A percentile compares a stretch with the other conserved stretches of the same genome.
These are phyloP conservation scores for Borealophlyctis nickersoniae DNA, from an alignment of 192 early-diverging fungal genomes.

Conservation along the genomic window DNA sequence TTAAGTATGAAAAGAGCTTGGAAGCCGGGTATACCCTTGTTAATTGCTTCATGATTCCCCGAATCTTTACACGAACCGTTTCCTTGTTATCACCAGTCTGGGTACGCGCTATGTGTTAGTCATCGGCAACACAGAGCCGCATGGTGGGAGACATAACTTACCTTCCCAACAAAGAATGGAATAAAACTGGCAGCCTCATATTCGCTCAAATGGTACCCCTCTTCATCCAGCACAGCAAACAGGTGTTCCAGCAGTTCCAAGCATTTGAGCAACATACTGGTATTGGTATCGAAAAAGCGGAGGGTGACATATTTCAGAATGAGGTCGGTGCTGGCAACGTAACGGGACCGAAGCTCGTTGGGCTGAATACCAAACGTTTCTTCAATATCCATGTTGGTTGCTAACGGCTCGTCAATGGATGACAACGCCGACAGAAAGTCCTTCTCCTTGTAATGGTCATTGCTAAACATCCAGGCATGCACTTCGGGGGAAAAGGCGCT, in stretches of 20 bases:
- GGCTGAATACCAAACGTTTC: constrained; percentile 33
- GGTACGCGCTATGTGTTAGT: no score
- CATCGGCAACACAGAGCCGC: no score
- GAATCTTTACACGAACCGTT: constrained; percentile 67
- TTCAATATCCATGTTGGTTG: neutral
- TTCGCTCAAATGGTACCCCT: constrained; percentile 64
- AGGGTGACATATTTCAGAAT: constrained; percentile 84
- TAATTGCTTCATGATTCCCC: constrained; percentile 67
- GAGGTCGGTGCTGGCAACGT: constrained; percentile 71
- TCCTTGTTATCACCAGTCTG: constrained; percentile 86
- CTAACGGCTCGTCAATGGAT: constrained; percentile 65
- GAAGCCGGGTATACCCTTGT: constrained; percentile 74
- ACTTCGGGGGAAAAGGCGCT: constrained; percentile 60
- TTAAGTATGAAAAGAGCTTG: constrained; percentile 69
- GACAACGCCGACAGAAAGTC: constrained; percentile 68
- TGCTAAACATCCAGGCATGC: constrained; percentile 65
- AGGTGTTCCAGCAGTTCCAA: constrained; percentile 79
- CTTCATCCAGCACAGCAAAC: constrained; percentile 59
- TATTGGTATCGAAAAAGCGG: constrained; percentile 90
- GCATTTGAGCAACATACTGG: constrained; percentile 79
- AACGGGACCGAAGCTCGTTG: constrained; percentile 60
- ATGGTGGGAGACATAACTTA: no score
- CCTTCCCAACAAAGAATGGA: constrained; percentile 69
- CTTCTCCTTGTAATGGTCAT: constrained; percentile 84
- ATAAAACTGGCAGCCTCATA: constrained; percentile 79